Conservation (phyloP, 1,284 basidiomycete species). For the Cronartium quercuum region DNA sequence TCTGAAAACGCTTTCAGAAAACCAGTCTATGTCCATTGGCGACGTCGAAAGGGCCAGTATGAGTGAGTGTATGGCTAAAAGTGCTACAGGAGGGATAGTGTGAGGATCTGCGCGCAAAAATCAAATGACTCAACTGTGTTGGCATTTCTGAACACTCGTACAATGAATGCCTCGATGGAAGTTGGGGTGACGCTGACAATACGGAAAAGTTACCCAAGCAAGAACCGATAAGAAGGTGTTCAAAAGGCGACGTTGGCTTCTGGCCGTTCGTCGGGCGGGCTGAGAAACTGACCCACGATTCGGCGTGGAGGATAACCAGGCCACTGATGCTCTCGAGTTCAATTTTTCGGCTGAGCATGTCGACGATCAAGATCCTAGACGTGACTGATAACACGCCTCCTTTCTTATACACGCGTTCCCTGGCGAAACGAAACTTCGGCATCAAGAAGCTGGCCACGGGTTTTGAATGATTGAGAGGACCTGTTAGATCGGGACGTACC, state of each 20-base stretch:
- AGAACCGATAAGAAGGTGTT: too few relatives aligned
- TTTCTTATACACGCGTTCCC: conserved; percentile 73
- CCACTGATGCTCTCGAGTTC: conserved; percentile 81
- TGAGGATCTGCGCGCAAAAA: neutral
- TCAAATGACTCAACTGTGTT: conserved; percentile 55
- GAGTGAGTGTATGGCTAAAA: neutral
- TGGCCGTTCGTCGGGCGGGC: neutral
- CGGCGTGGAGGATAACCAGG: conserved; percentile 87
- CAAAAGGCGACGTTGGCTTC: too few relatives aligned
- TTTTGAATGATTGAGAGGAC: conserved; percentile 16
- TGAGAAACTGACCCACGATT: conserved; percentile 58
- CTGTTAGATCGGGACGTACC: conserved; percentile 52
- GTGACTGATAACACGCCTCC: conserved; percentile 89
- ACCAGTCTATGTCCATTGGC: conserved; percentile 55
- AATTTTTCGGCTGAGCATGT: conserved; percentile 80
- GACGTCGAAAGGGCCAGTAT: neutral
- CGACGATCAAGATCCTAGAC: conserved; percentile 86
- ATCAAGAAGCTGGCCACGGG: neutral
- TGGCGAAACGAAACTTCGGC: conserved; percentile 46
- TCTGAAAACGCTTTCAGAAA: conserved; percentile 97
- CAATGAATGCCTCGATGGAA: conserved; percentile 81
- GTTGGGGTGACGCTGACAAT: conserved; percentile 69
- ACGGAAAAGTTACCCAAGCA: neutral
- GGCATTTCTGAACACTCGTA: conserved; percentile 76
- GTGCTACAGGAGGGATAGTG: neutral